Percentiles rank a stretch among this genome's conserved stretches.
Evolutionary conservation across 805 yeast species (phyloP).

Genomic region (Wickerhamomyces alni): DNA sequence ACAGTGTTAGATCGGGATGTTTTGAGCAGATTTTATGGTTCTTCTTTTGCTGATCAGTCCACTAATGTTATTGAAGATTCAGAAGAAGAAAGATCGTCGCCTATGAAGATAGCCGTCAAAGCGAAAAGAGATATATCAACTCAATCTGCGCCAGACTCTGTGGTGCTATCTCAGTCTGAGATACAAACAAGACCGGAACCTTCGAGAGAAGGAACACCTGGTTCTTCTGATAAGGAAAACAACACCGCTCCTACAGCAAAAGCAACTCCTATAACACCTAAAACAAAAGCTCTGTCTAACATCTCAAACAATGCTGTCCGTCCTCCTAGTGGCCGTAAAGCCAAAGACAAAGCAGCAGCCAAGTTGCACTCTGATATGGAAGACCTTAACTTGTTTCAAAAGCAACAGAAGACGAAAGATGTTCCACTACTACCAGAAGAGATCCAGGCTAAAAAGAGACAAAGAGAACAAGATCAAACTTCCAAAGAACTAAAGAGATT

Average conservation of each 20-base stretch:
- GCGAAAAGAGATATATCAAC: neutral
- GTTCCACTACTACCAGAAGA: constrained; percentile 36
- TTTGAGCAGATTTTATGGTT: constrained; percentile 33
- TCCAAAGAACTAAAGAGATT: constrained; percentile 1
- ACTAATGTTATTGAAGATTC: constrained; percentile 20
- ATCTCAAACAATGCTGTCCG: constrained; percentile 14
- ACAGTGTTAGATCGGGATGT: constrained; percentile 38
- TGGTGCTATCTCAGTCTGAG: no score
- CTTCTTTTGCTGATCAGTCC: constrained; percentile 18
- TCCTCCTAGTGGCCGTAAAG: constrained; percentile 39
- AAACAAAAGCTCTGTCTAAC: constrained; percentile 4
- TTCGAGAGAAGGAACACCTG: no score
- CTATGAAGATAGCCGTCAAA: neutral
- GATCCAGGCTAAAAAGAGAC: constrained; percentile 16
- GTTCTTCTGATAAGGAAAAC: neutral
- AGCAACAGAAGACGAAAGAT: constrained; percentile 39
- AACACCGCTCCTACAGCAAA: constrained; percentile 4
- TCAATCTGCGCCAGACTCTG: no score
- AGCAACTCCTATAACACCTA: constrained; percentile 3
- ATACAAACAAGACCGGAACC: no score
- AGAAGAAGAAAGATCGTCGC: constrained; percentile 13
- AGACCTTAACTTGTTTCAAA: constrained; percentile 58
- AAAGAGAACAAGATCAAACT: constrained; percentile 12
- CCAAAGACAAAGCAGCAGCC: constrained; percentile 59
- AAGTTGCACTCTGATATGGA: constrained; percentile 65